Base-by-base conservation (phyloP, 352 stramenopile genomes). In the Globisporangium camurandrum region DNA sequence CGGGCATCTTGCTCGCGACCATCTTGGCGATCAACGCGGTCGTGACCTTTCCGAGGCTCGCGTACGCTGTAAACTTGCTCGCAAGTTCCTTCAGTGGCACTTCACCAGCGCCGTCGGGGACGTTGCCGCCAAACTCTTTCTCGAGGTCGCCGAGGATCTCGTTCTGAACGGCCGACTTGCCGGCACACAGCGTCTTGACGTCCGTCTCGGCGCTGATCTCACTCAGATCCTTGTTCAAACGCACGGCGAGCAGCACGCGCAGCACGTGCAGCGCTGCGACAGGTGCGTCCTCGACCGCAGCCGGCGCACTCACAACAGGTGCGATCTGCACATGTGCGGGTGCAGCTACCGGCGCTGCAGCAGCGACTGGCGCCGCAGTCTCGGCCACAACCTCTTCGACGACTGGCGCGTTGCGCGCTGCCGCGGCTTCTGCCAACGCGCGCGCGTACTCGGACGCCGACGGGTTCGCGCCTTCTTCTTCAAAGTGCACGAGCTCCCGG, bases 141-240 rank as follows among this genome's bases (percentile, higher is more conserved):
- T 88, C 83, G 6, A 95, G 52, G 38, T 95, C 85, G 17, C 85
- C 85, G 41, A 92, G 69, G 39, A 94, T 87, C 49, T 95, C 85
- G 51, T 95, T 95, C 64, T 93, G 83, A 11, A 91, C 66, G 12
- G 85, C 85, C 34, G 77, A 92, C 57, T 95, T 94, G 36, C 85
- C 85, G 23, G 73, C 82, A 14, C 69, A 89, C 2, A 94, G 66
- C 12, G 70, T 81, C 64, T 93, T 89, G 16, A 95, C 66, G 27
- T 87, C 74, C 10, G 81, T 80, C 22, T 86, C 75, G 6, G 76
- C 70, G 30, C 67, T 75, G 31, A 95, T 73, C 36, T 93, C 79
- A 20, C 41, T 44, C 14, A 93, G 50, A 1, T 68, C 42, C 65
- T 92, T 93, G 63, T 91, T 88, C 28, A 92, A 17, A 8, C 33